phyloP scores from a whole-genome alignment of 768 basidiomycete species.

The Boletus subcaerulescens region DNA sequence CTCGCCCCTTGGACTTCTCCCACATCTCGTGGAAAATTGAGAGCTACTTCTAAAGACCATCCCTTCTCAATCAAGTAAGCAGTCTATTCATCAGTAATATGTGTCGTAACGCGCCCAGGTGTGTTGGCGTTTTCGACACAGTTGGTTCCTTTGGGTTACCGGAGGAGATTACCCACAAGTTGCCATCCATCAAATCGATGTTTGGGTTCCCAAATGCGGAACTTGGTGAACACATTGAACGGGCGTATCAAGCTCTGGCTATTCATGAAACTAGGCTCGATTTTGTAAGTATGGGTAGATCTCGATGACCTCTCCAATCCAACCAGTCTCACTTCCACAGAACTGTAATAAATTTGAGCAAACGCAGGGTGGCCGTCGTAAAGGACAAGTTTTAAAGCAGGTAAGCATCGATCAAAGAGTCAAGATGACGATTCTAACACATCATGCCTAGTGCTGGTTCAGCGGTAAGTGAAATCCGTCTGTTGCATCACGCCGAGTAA shows the following conservation, averaged over 20 bases:
- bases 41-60: slow-evolving; percentile 45
- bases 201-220: slow-evolving; percentile 64
- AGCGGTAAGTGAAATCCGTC: slow-evolving; percentile 41
- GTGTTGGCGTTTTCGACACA: slow-evolving; percentile 74
- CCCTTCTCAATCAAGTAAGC: slow-evolving; percentile 63
- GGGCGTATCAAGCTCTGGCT: slow-evolving; percentile 68
- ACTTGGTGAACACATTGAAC: slow-evolving; percentile 61
- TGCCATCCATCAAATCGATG: slow-evolving; percentile 43
- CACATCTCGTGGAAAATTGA: slow-evolving; percentile 49
- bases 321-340: slow-evolving; percentile 30
- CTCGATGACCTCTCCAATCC: not conserved
- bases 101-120: slow-evolving; percentile 35
- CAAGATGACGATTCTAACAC: slow-evolving; percentile 2
- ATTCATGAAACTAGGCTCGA: slow-evolving; percentile 64
- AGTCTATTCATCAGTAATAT: not conserved
- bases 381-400: slow-evolving; percentile 62
- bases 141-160: slow-evolving; percentile 73
- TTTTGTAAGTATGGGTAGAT: slow-evolving; percentile 47
- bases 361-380: slow-evolving; percentile 46
- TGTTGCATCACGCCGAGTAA: not conserved
- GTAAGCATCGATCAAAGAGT: slow-evolving; percentile 30
- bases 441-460: slow-evolving; percentile 60
- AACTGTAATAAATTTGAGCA: slow-evolving; percentile 63
- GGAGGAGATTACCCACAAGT: slow-evolving; percentile 52
- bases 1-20: slow-evolving; percentile 55